phyloP scores from a whole-genome alignment of 306 rosid genomes.

The Casuarina equisetifolia region DNA sequence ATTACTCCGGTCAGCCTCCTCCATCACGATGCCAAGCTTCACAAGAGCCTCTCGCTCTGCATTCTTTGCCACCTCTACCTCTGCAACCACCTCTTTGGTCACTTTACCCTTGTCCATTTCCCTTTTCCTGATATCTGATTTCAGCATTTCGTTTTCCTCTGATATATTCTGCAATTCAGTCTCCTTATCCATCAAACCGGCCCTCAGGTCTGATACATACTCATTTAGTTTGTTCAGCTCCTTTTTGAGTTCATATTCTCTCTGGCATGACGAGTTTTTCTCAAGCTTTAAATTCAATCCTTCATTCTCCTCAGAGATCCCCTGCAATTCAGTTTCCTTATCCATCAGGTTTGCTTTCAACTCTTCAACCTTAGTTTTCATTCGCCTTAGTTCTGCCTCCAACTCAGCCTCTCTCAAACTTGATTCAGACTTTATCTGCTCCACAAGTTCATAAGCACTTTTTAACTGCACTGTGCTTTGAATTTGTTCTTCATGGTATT shows the following conservation, averaged over 20 bases:
- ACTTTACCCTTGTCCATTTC: conserved; percentile 38
- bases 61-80: conserved; percentile 57
- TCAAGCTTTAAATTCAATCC: conserved; percentile 53
- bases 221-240: conserved; percentile 61
- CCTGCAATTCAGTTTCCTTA: conserved; percentile 88
- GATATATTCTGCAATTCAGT: conserved; percentile 71
- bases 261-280: conserved; percentile 40
- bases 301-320: conserved; percentile 88
- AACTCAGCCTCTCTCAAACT: conserved; percentile 49
- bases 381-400: conserved; percentile 50
- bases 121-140: conserved; percentile 51
- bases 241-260: conserved; percentile 48
- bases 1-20: conserved; percentile 71
- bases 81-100: conserved; percentile 41
- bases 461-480: conserved; percentile 60
- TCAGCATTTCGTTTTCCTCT: conserved; percentile 77
- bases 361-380: conserved; percentile 61
- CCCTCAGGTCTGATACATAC: conserved; percentile 50
- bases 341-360: conserved; percentile 87
- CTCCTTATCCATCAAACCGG: conserved; percentile 77
- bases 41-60: conserved; percentile 56
- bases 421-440: conserved; percentile 61
- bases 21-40: conserved; percentile 73
- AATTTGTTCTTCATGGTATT: conserved; percentile 71
- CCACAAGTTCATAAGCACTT: conserved; percentile 62